phyloP scores from a whole-genome alignment of 1,284 basidiomycete species.

The Pyrrhoderma noxium region DNA sequence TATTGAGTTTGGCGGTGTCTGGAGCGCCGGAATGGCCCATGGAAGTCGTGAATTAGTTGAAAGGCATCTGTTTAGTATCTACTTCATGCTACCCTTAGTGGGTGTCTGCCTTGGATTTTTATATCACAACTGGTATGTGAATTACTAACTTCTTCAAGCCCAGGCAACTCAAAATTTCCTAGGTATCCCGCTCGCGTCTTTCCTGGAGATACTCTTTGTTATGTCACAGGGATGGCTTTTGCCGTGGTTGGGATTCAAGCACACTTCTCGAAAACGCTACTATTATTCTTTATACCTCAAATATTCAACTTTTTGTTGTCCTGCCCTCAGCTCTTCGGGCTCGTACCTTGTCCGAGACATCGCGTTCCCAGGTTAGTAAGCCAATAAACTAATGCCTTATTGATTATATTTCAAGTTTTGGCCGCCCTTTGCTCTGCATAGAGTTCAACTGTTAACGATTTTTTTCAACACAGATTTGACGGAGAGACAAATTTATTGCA shows the following conservation, averaged over 20 bases:
- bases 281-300: constrained; percentile 96
- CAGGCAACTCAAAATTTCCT: not conserved
- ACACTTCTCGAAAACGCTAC: constrained; percentile 94
- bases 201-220: constrained; percentile 97
- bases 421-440: constrained; percentile 7
- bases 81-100: constrained; percentile 93
- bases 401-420: constrained; percentile 7
- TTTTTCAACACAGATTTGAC: constrained; percentile 51
- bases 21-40: constrained; percentile 76
- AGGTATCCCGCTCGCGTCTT: constrained; percentile 96
- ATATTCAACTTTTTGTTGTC: constrained; percentile 96
- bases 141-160: not conserved
- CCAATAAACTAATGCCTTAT: not conserved
- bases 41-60: constrained; percentile 85
- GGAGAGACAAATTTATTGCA: constrained; percentile 61
- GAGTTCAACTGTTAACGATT: not conserved
- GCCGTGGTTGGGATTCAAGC: constrained; percentile 93
- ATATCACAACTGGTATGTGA: constrained; percentile 88
- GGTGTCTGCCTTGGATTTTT: constrained; percentile 86
- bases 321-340: constrained; percentile 89
- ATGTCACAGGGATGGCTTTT: constrained; percentile 96
- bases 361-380: constrained; percentile 73
- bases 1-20: constrained; percentile 66
- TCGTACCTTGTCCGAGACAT: constrained; percentile 92
- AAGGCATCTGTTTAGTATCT: constrained; percentile 89